Percentiles rank a stretch among this genome's conserved stretches.
Conservation (phyloP, 495 filamentous ascomycete genomes). For the Evansstolkia leycettana region DNA sequence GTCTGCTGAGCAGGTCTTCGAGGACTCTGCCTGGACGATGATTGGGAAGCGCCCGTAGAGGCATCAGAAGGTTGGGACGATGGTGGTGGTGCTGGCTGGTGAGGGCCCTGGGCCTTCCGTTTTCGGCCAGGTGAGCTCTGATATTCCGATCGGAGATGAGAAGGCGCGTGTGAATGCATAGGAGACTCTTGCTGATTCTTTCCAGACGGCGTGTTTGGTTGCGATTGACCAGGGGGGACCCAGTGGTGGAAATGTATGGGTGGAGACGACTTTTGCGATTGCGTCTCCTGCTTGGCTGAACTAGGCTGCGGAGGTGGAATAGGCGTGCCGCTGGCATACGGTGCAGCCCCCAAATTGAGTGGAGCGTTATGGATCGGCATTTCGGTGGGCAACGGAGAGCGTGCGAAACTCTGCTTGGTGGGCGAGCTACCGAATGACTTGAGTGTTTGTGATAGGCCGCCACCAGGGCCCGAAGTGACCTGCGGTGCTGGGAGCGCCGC, state of each 20-base stretch:
- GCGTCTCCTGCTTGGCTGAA: conserved; percentile 32
- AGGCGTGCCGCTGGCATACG: conserved; percentile 17
- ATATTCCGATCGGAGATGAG: conserved; percentile 23
- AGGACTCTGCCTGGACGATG: background rate
- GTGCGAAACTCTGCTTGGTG: conserved; percentile 15
- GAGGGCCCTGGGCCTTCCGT: conserved; percentile 27
- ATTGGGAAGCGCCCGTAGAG: too few relatives aligned
- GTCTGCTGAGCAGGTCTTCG: background rate
- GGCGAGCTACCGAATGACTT: conserved; percentile 5
- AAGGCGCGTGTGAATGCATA: conserved; percentile 7
- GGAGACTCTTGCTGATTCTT: conserved; percentile 18
- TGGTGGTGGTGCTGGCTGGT: conserved; percentile 26
- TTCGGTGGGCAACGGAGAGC: conserved; percentile 26
- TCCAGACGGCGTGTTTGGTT: conserved; percentile 14
- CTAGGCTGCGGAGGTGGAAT: conserved; percentile 27
- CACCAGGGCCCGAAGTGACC: conserved; percentile 8
- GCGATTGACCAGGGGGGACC: conserved; percentile 57
- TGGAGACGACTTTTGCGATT: conserved; percentile 45
- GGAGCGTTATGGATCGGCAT: conserved; percentile 17
- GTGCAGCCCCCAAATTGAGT: conserved; percentile 17
- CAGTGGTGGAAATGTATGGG: conserved; percentile 87
- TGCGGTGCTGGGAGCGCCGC: conserved; percentile 15
- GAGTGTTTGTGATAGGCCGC: conserved; percentile 10
- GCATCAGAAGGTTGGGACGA: conserved; percentile 10
- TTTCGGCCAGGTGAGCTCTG: conserved; percentile 27